Evolutionary conservation across 176 grass and related monocot genomes (phyloP).

Genomic region (Rhynchospora breviuscula): DNA sequence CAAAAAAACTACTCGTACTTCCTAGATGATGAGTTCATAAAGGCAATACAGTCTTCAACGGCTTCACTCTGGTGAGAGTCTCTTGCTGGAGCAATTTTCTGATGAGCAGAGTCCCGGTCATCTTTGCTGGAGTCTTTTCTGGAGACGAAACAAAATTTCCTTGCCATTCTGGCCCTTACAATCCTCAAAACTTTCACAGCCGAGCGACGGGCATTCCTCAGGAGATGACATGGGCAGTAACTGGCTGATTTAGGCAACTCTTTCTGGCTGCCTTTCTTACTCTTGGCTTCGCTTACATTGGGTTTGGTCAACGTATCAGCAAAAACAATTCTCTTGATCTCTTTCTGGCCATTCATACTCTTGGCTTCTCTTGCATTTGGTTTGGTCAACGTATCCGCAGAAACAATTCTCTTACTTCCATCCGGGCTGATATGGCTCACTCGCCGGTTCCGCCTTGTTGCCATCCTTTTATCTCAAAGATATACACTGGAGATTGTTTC

Average conservation of each 20-base stretch:
- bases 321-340: no score
- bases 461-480: conserved; percentile 24
- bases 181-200: conserved; percentile 48
- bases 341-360: conserved; percentile 3
- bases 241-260: neutral
- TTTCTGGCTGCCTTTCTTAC: neutral
- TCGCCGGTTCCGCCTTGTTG: conserved; percentile 46
- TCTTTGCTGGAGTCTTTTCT: conserved; percentile 22
- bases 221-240: conserved; percentile 38
- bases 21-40: conserved; percentile 97
- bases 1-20: conserved; percentile 53
- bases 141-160: conserved; percentile 34
- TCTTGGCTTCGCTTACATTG: no score
- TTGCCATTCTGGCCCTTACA: conserved; percentile 28
- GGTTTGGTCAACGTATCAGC: no score
- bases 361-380: conserved; percentile 12
- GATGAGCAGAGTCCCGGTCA: conserved; percentile 24
- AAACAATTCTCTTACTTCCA: conserved; percentile 34
- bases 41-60: conserved; percentile 91
- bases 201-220: conserved; percentile 45
- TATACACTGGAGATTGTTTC: neutral
- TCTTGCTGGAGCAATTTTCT: conserved; percentile 56
- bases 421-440: conserved; percentile 51
- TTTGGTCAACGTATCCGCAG: conserved; percentile 19
- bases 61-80: conserved; percentile 85